Evolutionary conservation across 2,329 filamentous ascomycete genomes (phyloP).

Genomic region (Scorias spongiosa): DNA sequence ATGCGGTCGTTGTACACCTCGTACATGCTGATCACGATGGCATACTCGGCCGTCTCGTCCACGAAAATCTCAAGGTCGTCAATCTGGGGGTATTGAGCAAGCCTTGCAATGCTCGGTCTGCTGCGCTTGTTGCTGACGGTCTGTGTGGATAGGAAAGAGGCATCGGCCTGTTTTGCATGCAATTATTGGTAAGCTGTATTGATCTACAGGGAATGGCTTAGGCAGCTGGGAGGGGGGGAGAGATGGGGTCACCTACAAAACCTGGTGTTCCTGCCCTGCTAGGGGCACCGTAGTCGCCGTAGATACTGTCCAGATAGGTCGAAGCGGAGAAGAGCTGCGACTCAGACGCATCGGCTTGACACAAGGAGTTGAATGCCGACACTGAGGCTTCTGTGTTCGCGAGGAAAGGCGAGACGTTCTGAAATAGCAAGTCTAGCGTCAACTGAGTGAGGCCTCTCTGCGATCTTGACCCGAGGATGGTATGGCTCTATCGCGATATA

Average conservation of each 20-base stretch:
- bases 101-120: conserved; percentile 51
- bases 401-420: conserved; percentile 58
- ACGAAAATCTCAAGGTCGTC: conserved; percentile 51
- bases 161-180: conserved; percentile 14
- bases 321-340: conserved; percentile 59
- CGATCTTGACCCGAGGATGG: conserved; percentile 73
- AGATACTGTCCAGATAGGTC: conserved; percentile 65
- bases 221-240: conserved; percentile 11
- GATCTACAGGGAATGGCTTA: neutral
- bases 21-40: conserved; percentile 90
- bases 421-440: conserved; percentile 76
- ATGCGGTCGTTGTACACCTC: conserved; percentile 98
- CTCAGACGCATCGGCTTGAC: conserved; percentile 65
- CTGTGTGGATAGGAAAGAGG: conserved; percentile 24
- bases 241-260: conserved; percentile 23
- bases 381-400: conserved; percentile 43
- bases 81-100: conserved; percentile 63
- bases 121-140: conserved; percentile 35
- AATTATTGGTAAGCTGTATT: conserved; percentile 9
- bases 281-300: conserved; percentile 41
- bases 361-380: conserved; percentile 56
- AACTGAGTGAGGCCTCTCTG: conserved; percentile 88
- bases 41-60: conserved; percentile 62
- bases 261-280: conserved; percentile 32
- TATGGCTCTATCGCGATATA: conserved; percentile 56